Base-by-base conservation (phyloP, 306 rosid species). In the Quillaja saponaria region DNA sequence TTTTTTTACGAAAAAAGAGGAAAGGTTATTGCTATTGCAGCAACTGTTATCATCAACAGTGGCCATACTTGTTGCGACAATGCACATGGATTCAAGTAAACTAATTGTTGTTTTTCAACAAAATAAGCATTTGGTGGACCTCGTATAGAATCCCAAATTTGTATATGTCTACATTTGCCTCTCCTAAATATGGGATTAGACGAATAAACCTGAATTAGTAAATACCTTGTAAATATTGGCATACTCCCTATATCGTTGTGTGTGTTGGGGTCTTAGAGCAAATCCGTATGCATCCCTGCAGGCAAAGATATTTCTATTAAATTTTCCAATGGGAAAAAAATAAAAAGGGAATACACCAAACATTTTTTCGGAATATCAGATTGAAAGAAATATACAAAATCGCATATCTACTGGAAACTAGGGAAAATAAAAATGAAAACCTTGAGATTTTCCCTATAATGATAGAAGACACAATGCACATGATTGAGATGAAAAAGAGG, bases 211-310 rank as follows among this genome's bases (percentile, higher is more conserved):
- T 50, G 69, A 28, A 31, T 38, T 55, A 50, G 39, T 14, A 51
- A 14, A 55, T 78, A 92, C 98, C 98, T 76, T 78, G 87, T 86
- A 92, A 66, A 92, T 88, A 34, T 28, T 39, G 55, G 84, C 71
- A 55, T 86, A 83, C 72, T 88, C 81, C 61, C 74, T 78, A 64
- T 88, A 92, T 81, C 74, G 81, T 73, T 92, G 96, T 17, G 78
- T 60, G 69, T 81, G 80, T 67, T 92, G 98, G 73, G 98, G 94
- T 76, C 98, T 92, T 78, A 92, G 71, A 71, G 96, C 94, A 81
- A 92, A 92, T 64, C 96, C 98, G 72, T 86, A 88, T 39, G 85
- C 74, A 64, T 92, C 98, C 79, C 96, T 92, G 86, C 49, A 53
- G 42, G 52, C 41, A 64, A 66, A 50, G 49, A 41, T 11, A 6